Percentiles rank a stretch among this genome's conserved stretches.
These are phyloP conservation scores for Ustilago nuda DNA, from an alignment of 1,284 basidiomycete genomes.

Conservation along the genomic window DNA sequence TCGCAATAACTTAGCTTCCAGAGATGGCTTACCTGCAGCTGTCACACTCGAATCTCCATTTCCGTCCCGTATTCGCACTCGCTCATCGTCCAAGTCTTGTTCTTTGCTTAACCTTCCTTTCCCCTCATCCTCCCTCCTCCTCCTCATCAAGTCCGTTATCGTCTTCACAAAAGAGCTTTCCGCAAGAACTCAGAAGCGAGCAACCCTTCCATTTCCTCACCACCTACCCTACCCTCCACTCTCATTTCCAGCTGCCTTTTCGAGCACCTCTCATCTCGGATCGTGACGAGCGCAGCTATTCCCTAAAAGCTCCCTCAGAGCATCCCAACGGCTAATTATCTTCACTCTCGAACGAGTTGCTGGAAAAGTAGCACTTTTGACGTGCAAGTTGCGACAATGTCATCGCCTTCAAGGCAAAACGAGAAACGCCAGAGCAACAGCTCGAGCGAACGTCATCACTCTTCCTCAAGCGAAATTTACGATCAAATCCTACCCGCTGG, in stretches of 20 bases:
- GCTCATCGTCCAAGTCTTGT: background rate
- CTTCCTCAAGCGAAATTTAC: slow-evolving; percentile 30
- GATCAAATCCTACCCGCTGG: slow-evolving; percentile 29
- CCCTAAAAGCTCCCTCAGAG: background rate
- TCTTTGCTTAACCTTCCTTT: slow-evolving; percentile 1
- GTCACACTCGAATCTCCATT: background rate
- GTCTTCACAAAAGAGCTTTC: slow-evolving; percentile 24
- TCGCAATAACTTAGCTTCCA: background rate
- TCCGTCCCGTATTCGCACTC: background rate
- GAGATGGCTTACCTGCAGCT: slow-evolving; percentile 1
- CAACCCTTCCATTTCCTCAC: background rate
- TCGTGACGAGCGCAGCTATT: background rate
- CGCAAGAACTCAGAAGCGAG: slow-evolving; percentile 27
- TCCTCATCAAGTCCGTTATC: slow-evolving; percentile 12
- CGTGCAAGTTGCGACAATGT: slow-evolving; percentile 18
- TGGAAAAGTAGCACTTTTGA: background rate
- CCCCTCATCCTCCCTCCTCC: slow-evolving; percentile 5
- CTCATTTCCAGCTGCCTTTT: background rate
- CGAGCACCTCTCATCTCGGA: background rate
- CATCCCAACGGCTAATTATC: background rate
- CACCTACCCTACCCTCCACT: background rate
- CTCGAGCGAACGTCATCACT: slow-evolving; percentile 34
- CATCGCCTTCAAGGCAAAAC: slow-evolving; percentile 25
- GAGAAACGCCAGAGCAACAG: slow-evolving; percentile 30
- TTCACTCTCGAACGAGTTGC: background rate